A percentile compares a stretch with the other conserved stretches of the same genome.
These are phyloP conservation scores for Penicillium nucicola DNA, from an alignment of 495 filamentous ascomycete species.

Conservation along the genomic window DNA sequence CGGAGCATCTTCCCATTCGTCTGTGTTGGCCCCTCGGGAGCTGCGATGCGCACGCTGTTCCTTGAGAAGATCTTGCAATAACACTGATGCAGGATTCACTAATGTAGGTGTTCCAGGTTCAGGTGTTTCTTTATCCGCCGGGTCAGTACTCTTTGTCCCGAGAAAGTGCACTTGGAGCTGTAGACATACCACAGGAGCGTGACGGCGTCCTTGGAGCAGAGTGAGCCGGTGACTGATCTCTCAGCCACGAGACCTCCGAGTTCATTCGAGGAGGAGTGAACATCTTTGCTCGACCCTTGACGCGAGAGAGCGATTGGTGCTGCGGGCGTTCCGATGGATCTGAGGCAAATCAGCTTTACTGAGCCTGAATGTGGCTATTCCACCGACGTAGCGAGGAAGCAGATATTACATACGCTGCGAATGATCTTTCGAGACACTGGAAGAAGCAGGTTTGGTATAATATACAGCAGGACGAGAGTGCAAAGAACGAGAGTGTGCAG, in stretches of 20 bases:
- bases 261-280: slow-evolving; percentile 31
- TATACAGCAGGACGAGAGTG: slow-evolving; percentile 26
- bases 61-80: slow-evolving; percentile 47
- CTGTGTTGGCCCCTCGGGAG: slow-evolving; percentile 25
- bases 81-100: slow-evolving; percentile 43
- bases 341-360: slow-evolving; percentile 3
- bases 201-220: slow-evolving; percentile 22
- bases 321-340: slow-evolving; percentile 26
- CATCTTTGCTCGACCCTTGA: slow-evolving; percentile 37
- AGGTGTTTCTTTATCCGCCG: slow-evolving; percentile 20
- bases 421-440: slow-evolving; percentile 17
- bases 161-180: not conserved
- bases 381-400: not conserved
- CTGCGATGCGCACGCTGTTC: slow-evolving; percentile 44
- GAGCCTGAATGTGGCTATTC: not conserved
- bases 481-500: slow-evolving; percentile 12
- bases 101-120: slow-evolving; percentile 27
- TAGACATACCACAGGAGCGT: slow-evolving; percentile 14
- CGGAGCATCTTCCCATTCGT: slow-evolving; percentile 21
- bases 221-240: slow-evolving; percentile 29
- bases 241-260: slow-evolving; percentile 34
- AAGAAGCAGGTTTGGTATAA: slow-evolving; percentile 21
- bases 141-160: slow-evolving; percentile 6
- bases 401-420: slow-evolving; percentile 22
- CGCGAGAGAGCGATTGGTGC: slow-evolving; percentile 34